Percentiles rank a stretch among this genome's conserved stretches.
Evolutionary conservation across 2,329 filamentous ascomycete species (phyloP).

Genomic region (Akanthomyces uredinophilus): DNA sequence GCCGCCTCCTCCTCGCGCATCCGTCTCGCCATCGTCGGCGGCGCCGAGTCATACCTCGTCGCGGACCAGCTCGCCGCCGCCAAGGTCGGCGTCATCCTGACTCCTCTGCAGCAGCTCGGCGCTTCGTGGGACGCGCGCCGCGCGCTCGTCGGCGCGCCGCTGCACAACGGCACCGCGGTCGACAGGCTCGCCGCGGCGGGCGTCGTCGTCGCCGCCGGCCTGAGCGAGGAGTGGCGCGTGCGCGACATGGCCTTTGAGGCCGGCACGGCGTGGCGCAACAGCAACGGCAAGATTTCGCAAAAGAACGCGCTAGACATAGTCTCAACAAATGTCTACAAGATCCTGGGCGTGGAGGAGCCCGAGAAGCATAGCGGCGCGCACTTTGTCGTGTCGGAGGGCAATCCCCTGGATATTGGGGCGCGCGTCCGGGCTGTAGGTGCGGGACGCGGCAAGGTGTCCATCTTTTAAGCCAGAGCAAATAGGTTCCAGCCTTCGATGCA

Average conservation of each 20-base stretch:
- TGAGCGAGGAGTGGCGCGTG: constrained; percentile 58
- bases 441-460: constrained; percentile 27
- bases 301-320: constrained; percentile 53
- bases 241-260: constrained; percentile 56
- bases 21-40: constrained; percentile 55
- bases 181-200: constrained; percentile 55
- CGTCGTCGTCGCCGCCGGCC: constrained; percentile 52
- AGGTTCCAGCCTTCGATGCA: no score
- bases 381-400: constrained; percentile 60
- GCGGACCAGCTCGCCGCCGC: constrained; percentile 53
- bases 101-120: constrained; percentile 52
- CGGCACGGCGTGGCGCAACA: constrained; percentile 54
- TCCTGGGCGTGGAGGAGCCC: constrained; percentile 44
- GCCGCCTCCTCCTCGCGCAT: constrained; percentile 28
- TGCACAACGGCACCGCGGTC: constrained; percentile 59
- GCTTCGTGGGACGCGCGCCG: constrained; percentile 57
- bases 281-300: constrained; percentile 47
- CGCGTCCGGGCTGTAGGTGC: constrained; percentile 48
- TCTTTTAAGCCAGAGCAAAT: constrained; percentile 26
- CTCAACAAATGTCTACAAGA: constrained; percentile 50
- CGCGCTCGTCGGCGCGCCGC: constrained; percentile 57
- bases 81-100: constrained; percentile 53
- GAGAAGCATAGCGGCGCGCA: constrained; percentile 32
- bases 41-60: constrained; percentile 57
- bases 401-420: constrained; percentile 54